Conservation (phyloP, 176 grass and related monocot genomes). For the Avena eriantha region DNA sequence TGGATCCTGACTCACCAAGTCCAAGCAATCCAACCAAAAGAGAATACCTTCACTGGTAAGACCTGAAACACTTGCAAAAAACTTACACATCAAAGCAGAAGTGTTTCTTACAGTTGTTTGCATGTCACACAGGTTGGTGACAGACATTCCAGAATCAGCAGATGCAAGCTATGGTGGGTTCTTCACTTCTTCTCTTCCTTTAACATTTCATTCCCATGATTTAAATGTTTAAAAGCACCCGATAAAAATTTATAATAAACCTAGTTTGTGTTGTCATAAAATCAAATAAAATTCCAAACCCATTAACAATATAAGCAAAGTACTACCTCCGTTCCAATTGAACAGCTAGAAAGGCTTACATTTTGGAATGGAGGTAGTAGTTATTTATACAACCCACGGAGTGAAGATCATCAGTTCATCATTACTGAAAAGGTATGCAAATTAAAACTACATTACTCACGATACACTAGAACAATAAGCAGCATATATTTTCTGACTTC, state of each 20-base stretch:
- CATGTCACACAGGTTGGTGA: conserved; percentile 81
- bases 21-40: conserved; percentile 94
- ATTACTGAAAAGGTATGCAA: conserved; percentile 26
- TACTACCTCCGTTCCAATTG: no score
- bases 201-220: conserved; percentile 27
- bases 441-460: conserved; percentile 14
- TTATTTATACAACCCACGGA: conserved; percentile 9
- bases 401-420: conserved; percentile 25
- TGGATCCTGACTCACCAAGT: conserved; percentile 96
- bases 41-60: conserved; percentile 99
- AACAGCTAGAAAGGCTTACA: no score
- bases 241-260: conserved; percentile 5
- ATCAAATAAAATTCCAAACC: conserved; percentile 14
- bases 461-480: background rate
- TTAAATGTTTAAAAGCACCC: conserved; percentile 49
- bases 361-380: no score
- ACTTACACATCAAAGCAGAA: conserved; percentile 39
- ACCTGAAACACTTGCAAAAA: conserved; percentile 39
- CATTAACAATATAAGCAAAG: background rate
- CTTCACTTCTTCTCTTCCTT: conserved; percentile 11
- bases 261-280: background rate
- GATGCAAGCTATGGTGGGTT: conserved; percentile 75
- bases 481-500: conserved; percentile 20
- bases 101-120: conserved; percentile 35
- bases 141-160: conserved; percentile 86